These are phyloP conservation scores for Drechslerella dactyloides DNA, from an alignment of 2,329 filamentous ascomycete genomes.

Conservation along the genomic window DNA sequence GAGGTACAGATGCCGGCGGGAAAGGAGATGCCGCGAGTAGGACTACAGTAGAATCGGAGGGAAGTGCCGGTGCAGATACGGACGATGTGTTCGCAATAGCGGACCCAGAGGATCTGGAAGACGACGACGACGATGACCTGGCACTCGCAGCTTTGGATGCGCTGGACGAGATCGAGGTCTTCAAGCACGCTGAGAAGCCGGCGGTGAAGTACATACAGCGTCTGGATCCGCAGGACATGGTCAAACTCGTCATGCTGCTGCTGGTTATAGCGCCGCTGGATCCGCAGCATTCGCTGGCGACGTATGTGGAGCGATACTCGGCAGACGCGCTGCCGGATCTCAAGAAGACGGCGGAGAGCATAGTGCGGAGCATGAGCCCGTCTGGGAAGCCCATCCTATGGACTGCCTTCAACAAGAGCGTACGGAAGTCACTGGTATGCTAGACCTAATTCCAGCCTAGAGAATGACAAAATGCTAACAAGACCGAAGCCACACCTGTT, in stretches of 20 bases:
- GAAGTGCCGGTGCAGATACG: background rate
- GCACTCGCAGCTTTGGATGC: slow-evolving; percentile 73
- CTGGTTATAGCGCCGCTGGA: slow-evolving; percentile 71
- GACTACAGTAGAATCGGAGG: slow-evolving; percentile 39
- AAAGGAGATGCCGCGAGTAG: slow-evolving; percentile 57
- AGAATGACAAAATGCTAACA: background rate
- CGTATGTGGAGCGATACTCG: slow-evolving; percentile 67
- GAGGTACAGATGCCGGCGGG: slow-evolving; percentile 56
- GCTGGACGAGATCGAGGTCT: slow-evolving; percentile 69
- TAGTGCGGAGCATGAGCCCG: slow-evolving; percentile 62
- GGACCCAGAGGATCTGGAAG: slow-evolving; percentile 57
- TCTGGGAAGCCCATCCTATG: slow-evolving; percentile 52
- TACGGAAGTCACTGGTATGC: slow-evolving; percentile 52
- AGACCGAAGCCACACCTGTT: slow-evolving; percentile 68
- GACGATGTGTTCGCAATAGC: slow-evolving; percentile 59
- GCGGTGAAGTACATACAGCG: slow-evolving; percentile 67
- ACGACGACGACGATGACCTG: slow-evolving; percentile 66
- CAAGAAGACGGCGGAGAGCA: slow-evolving; percentile 67
- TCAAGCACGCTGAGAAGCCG: slow-evolving; percentile 63
- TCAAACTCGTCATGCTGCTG: slow-evolving; percentile 73
- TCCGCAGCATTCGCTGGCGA: slow-evolving; percentile 69
- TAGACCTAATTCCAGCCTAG: background rate
- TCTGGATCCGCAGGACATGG: slow-evolving; percentile 75
- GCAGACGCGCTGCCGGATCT: slow-evolving; percentile 66
- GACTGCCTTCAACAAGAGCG: slow-evolving; percentile 51